Conservation (phyloP, 75 land plant species). For the Larix kaempferi region DNA sequence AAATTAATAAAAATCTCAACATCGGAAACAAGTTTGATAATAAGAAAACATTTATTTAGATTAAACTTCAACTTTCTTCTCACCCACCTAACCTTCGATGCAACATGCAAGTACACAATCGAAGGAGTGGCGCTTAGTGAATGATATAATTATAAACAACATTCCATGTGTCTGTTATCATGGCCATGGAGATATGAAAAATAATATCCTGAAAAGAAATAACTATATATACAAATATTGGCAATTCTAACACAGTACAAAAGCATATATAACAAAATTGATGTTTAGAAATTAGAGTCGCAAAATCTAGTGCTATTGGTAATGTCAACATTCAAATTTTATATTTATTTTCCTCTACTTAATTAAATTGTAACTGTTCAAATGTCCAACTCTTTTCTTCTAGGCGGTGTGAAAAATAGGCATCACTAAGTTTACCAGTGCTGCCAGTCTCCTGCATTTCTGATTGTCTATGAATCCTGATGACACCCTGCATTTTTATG, state of each 20-base stretch:
- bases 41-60: not conserved
- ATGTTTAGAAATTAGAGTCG: not conserved
- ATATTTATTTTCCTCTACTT: too few relatives aligned
- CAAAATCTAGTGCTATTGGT: not conserved
- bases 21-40: not conserved
- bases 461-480: too few relatives aligned
- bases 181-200: not conserved
- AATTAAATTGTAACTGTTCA: too few relatives aligned
- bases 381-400: too few relatives aligned
- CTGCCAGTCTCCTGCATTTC: too few relatives aligned
- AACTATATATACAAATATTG: not conserved
- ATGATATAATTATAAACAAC: not conserved
- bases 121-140: not conserved
- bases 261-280: too few relatives aligned
- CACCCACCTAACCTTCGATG: not conserved
- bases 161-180: too few relatives aligned
- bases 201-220: not conserved
- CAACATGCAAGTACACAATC: not conserved
- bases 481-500: too few relatives aligned
- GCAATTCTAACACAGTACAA: not conserved
- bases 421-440: too few relatives aligned
- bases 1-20: not conserved
- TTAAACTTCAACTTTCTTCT: not conserved
- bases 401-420: too few relatives aligned
- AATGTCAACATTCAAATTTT: not conserved